A percentile compares a stretch with the other conserved stretches of the same genome.
Conservation (phyloP, 2,329 filamentous ascomycete genomes). For the Beauveria sp. region DNA sequence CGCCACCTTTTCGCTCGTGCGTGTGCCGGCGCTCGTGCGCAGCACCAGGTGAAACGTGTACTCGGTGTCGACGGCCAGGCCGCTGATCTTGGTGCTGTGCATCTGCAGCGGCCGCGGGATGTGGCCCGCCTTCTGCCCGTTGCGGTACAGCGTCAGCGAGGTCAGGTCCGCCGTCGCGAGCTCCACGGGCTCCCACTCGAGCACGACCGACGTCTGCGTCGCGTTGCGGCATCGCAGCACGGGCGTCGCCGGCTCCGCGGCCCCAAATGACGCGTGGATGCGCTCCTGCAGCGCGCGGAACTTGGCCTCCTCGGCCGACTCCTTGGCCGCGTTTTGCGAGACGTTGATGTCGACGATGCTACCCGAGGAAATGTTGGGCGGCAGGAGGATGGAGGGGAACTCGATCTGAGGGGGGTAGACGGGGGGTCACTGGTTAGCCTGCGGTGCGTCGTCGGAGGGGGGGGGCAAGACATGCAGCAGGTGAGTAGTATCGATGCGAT, state of each 20-base stretch:
- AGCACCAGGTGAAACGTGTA: slow-evolving; percentile 92
- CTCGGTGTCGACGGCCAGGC: slow-evolving; percentile 91
- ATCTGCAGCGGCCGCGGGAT: slow-evolving; percentile 84
- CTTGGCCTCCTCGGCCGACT: slow-evolving; percentile 62
- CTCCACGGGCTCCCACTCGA: slow-evolving; percentile 95
- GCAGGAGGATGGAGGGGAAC: slow-evolving; percentile 94
- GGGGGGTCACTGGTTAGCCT: slow-evolving; percentile 15
- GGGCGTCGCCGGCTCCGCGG: slow-evolving; percentile 66
- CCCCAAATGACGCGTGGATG: slow-evolving; percentile 82
- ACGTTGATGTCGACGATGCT: slow-evolving; percentile 98
- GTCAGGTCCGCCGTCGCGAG: slow-evolving; percentile 88
- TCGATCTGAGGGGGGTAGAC: slow-evolving; percentile 62
- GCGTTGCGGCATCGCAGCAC: slow-evolving; percentile 89
- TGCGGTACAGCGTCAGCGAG: slow-evolving; percentile 85
- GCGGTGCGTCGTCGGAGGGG: not conserved
- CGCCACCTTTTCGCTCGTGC: slow-evolving; percentile 70
- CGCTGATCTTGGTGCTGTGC: slow-evolving; percentile 93
- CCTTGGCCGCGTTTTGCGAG: slow-evolving; percentile 73
- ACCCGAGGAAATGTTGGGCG: slow-evolving; percentile 88
- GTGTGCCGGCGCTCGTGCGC: slow-evolving; percentile 83
- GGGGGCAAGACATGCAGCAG: not conserved
- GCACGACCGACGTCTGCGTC: slow-evolving; percentile 94
- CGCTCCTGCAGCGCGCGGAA: slow-evolving; percentile 83
- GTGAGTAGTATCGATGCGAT: not conserved
- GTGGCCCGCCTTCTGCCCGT: slow-evolving; percentile 91